Base-by-base conservation (phyloP, 2,329 filamentous ascomycete species). In the Cytospora piceicola region DNA sequence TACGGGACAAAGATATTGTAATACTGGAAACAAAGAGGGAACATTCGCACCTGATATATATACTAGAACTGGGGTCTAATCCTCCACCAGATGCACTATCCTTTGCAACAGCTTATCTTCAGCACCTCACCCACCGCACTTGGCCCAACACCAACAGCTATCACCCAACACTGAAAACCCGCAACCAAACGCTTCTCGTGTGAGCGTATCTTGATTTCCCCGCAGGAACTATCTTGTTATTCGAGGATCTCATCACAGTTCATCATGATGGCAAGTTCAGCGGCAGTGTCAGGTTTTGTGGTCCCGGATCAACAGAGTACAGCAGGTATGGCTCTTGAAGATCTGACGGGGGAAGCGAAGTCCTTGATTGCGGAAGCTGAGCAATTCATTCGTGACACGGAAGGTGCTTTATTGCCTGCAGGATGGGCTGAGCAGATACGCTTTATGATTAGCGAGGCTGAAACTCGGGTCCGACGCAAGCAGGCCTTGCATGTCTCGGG, bases 221-320 rank as follows among this genome's bases (percentile, higher is more conserved):
- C 8, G 14, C 46, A 12, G n/a, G 1, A 7, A 14, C 12, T 24
- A 1, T 5, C n/a, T 5, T 8, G 11, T 3, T 0, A 11, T 4
- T n/a, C n/a, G 11, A 20, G 15, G 22, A 24, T 4, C 46, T 9
- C 9, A 11, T 12, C n/a, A 24, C n/a, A n/a, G 6, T 22, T 14
- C 9, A 12, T 24, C 46, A 24, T n/a, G 11, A 22, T 49, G 46
- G 46, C 46, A 20, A 22, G 42, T 22, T n/a, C 42, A 46, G n/a
- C 11, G 7, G 42, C 20, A 1, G 14, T 11, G 12, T 20, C 22
- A 24, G 24, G 8, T n/a, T 14, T 8, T 7, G 8, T 20, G 3
- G 24, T 12, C 7, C 3, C 20, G 11, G 4, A 24, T 49, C n/a
- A 49, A 6, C 20, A 14, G 7, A 24, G 9, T 49, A 49, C 46